Evolutionary conservation across 192 early-diverging fungal species (phyloP).

Genomic region (Helicostylum pulchrum): DNA sequence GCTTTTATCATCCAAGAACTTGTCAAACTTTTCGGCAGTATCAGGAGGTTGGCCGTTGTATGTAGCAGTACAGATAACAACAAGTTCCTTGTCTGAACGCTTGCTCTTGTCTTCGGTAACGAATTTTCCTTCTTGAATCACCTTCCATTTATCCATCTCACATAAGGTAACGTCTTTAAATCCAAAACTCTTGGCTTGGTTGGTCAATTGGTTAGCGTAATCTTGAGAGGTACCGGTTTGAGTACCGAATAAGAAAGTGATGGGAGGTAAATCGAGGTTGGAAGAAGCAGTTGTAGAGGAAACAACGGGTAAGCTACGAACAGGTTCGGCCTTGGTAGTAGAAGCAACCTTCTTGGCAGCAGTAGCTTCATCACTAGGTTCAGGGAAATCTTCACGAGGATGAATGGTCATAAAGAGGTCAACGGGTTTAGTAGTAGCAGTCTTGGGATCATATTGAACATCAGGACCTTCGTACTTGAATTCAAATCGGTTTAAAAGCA

Average conservation of each 20-base stretch:
- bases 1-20: slow-evolving; percentile 21
- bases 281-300: not conserved
- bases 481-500: slow-evolving; percentile 43
- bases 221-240: slow-evolving; percentile 55
- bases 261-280: slow-evolving; percentile 28
- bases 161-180: slow-evolving; percentile 27
- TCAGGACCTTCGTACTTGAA: slow-evolving; percentile 32
- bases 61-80: slow-evolving; percentile 31
- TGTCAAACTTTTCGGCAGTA: slow-evolving; percentile 42
- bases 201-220: slow-evolving; percentile 43
- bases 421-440: slow-evolving; percentile 35
- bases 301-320: not conserved
- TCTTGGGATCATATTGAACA: slow-evolving; percentile 26
- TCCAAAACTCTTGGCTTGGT: slow-evolving; percentile 38
- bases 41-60: slow-evolving; percentile 50
- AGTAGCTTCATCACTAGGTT: not conserved
- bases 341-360: not conserved
- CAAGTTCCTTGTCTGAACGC: slow-evolving; percentile 14
- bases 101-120: not conserved
- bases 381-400: slow-evolving; percentile 23
- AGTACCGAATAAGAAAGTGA: slow-evolving; percentile 50
- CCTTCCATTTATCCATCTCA: slow-evolving; percentile 42
- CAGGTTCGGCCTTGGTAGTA: not conserved
- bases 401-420: slow-evolving; percentile 32
- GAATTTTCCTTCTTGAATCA: slow-evolving; percentile 26